These are phyloP conservation scores for Clitoria ternatea DNA, from an alignment of 306 rosid genomes.

Conservation along the genomic window DNA sequence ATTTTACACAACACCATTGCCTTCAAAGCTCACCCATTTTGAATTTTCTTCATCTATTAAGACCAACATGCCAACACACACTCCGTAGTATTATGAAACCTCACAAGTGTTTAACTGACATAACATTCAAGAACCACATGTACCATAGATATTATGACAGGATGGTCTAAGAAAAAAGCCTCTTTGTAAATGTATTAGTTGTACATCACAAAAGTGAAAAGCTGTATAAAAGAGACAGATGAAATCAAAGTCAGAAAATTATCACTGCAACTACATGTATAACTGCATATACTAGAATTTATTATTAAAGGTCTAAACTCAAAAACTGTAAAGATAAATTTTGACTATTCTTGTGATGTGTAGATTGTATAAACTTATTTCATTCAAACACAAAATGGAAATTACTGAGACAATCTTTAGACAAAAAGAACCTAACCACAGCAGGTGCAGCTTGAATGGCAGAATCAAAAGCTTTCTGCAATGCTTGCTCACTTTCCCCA, in stretches of 20 bases:
- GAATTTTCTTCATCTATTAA: conserved; percentile 8
- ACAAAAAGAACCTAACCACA: conserved; percentile 64
- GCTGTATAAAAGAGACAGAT: background rate
- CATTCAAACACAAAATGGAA: conserved; percentile 24
- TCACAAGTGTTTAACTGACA: background rate
- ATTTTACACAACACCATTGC: background rate
- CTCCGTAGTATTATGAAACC: background rate
- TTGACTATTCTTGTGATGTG: conserved; percentile 8
- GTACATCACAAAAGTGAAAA: background rate
- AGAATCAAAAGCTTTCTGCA: conserved; percentile 60
- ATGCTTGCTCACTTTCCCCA: conserved; percentile 87
- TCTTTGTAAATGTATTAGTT: background rate
- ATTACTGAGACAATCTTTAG: conserved; percentile 2
- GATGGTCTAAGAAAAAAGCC: background rate
- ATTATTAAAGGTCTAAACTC: background rate
- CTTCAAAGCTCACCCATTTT: background rate
- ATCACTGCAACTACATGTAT: background rate
- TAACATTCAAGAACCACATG: background rate
- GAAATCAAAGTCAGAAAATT: background rate
- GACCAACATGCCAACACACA: conserved; percentile 6
- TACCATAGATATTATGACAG: background rate
- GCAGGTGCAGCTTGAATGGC: conserved; percentile 82
- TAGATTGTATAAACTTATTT: background rate
- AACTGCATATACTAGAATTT: background rate
- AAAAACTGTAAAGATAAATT: background rate